Conservation (phyloP, 148 eudicot species). For the Vaccinium myrtillus region DNA sequence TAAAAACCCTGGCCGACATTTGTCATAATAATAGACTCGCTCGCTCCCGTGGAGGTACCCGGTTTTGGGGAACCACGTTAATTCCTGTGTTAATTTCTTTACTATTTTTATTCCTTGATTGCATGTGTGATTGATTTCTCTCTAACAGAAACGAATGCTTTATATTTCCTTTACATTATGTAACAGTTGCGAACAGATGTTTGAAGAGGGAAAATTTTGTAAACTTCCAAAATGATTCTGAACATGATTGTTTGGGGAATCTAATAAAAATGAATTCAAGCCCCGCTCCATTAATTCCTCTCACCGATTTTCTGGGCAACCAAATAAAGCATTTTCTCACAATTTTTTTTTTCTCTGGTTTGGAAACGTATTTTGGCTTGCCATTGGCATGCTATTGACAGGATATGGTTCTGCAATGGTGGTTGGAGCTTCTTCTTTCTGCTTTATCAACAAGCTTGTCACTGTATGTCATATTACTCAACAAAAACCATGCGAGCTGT, state of each 20-base stretch:
- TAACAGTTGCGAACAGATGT: neutral
- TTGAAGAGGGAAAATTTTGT: neutral
- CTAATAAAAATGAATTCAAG: neutral
- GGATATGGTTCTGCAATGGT: slow-evolving; percentile 41
- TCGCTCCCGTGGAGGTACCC: no score
- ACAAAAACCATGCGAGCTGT: neutral
- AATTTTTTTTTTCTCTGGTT: neutral
- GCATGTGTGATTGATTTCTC: no score
- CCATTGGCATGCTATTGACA: slow-evolving; percentile 30
- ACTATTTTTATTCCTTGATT: no score
- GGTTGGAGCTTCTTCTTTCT: slow-evolving; percentile 30
- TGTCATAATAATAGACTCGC: no score
- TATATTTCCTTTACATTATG: neutral
- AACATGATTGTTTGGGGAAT: neutral
- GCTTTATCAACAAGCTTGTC: slow-evolving; percentile 17
- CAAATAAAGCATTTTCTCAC: neutral
- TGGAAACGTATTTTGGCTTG: slow-evolving; percentile 40
- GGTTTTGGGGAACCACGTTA: no score
- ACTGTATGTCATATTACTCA: slow-evolving; percentile 22
- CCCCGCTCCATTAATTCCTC: neutral
- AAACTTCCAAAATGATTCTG: neutral
- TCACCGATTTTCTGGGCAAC: neutral
- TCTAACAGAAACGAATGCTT: neutral
- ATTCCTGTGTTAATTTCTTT: no score
- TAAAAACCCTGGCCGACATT: no score